These are phyloP conservation scores for Laguncularia racemosa DNA, from an alignment of 345 rosid species.

Conservation along the genomic window DNA sequence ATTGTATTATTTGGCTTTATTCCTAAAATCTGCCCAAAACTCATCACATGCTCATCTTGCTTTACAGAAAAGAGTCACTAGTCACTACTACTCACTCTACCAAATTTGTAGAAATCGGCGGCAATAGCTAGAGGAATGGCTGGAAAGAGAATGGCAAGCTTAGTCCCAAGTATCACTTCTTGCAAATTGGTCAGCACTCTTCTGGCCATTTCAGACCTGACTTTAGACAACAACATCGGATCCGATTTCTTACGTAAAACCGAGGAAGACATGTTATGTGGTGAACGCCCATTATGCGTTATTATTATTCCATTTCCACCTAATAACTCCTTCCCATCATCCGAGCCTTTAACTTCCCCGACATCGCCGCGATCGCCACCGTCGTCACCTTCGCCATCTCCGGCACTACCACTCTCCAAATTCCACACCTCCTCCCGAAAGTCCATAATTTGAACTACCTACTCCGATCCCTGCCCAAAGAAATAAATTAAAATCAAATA, in stretches of 20 bases:
- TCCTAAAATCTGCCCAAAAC: no score
- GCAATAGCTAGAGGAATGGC: constrained; percentile 36
- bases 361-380: background rate
- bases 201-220: constrained; percentile 17
- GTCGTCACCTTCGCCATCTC: background rate
- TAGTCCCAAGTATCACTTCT: constrained; percentile 40
- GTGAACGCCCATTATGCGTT: background rate
- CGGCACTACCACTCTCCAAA: constrained; percentile 31
- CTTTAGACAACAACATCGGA: constrained; percentile 24
- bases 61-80: no score
- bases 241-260: constrained; percentile 35
- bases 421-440: constrained; percentile 12
- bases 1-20: no score
- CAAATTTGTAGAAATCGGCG: constrained; percentile 24
- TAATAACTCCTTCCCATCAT: background rate
- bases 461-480: no score
- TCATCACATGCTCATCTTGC: background rate
- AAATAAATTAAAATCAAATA: background rate
- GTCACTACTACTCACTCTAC: constrained; percentile 29
- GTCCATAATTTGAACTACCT: no score
- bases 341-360: background rate
- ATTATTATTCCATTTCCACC: no score
- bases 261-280: constrained; percentile 16
- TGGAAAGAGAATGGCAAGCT: constrained; percentile 37
- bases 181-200: constrained; percentile 27